These are phyloP conservation scores for Nannochloropsis oceanica DNA, from an alignment of 108 stramenopile genomes.

Conservation along the genomic window DNA sequence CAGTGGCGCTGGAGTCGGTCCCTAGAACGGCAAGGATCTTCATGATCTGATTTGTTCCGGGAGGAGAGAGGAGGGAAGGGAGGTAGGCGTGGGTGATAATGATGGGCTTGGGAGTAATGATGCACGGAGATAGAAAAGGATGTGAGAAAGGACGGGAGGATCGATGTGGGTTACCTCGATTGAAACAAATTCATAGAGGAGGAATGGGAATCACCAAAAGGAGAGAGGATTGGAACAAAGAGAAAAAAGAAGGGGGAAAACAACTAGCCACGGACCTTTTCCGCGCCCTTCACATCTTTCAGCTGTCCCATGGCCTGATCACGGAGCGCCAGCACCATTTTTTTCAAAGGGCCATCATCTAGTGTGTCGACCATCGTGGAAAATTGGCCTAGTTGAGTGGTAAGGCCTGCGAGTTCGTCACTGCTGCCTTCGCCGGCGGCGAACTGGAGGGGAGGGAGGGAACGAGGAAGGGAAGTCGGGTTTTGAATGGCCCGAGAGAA, in stretches of 20 bases:
- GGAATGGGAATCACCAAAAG: background rate
- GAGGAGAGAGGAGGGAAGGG: background rate
- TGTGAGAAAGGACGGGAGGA: background rate
- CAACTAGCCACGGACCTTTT: background rate
- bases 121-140: background rate
- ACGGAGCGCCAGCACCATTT: background rate
- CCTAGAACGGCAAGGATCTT: background rate
- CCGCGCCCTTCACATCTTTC: background rate
- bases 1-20: background rate
- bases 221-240: no score
- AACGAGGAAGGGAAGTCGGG: no score
- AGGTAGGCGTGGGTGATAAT: background rate
- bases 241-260: background rate
- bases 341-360: background rate
- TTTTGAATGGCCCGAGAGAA: no score
- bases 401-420: background rate
- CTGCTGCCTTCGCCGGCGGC: background rate
- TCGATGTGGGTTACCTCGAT: background rate
- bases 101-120: background rate
- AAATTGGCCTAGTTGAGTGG: background rate
- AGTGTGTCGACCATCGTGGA: background rate
- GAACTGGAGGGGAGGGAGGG: background rate
- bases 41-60: background rate
- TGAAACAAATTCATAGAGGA: background rate
- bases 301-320: background rate